A percentile compares a stretch with the other conserved stretches of the same genome.
These are phyloP conservation scores for Fraxinus velutina DNA, from an alignment of 305 asterid genomes.

Conservation along the genomic window DNA sequence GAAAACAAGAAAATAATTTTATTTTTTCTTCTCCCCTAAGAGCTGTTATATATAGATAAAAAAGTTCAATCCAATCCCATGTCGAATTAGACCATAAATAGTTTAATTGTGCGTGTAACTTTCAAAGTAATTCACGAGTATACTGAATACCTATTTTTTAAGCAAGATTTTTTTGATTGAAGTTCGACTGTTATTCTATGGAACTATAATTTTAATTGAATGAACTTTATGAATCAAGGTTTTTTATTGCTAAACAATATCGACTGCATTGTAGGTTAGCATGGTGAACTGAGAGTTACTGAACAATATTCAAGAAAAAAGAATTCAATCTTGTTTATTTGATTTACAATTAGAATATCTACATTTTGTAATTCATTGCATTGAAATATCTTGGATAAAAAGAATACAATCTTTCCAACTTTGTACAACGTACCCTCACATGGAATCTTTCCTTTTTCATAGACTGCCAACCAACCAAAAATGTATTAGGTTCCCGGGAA, in stretches of 20 bases:
- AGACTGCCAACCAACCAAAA: slow-evolving; percentile 16
- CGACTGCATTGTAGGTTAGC: not conserved
- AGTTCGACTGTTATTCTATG: not conserved
- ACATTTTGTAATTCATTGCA: not conserved
- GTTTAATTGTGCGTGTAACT: not conserved
- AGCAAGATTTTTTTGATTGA: slow-evolving; percentile 8
- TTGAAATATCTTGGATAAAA: not conserved
- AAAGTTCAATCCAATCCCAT: not conserved
- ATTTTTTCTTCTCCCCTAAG: not conserved
- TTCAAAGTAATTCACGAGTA: slow-evolving; percentile 47
- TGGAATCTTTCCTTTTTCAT: not conserved
- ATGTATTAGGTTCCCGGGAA: slow-evolving; percentile 12
- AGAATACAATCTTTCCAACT: not conserved
- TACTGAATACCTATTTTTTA: slow-evolving; percentile 72
- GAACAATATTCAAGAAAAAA: not conserved
- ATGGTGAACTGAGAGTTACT: not conserved
- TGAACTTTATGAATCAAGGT: not conserved
- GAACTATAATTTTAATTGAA: not conserved
- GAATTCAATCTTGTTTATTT: not conserved
- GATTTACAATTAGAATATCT: not conserved
- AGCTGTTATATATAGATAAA: no score
- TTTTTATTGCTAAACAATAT: not conserved
- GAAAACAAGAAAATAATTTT: not conserved
- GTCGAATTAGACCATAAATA: not conserved
- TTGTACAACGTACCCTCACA: not conserved